Evolutionary conservation across 495 filamentous ascomycete genomes (phyloP).

Genomic region (Hypoxylon cercidicola): DNA sequence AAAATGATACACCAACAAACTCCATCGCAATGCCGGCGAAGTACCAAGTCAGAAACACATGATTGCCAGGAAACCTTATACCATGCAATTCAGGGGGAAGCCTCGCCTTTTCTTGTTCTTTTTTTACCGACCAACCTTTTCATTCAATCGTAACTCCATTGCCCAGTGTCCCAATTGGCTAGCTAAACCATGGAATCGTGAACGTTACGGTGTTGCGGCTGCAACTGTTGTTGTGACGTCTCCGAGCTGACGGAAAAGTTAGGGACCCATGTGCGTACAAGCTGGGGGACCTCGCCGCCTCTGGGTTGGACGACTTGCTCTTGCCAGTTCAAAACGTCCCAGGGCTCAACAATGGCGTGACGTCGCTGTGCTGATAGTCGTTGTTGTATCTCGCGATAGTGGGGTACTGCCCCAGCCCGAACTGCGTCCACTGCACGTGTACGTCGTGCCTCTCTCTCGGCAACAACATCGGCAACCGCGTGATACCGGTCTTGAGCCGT

Average conservation of each 20-base stretch:
- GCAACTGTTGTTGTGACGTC: constrained; percentile 19
- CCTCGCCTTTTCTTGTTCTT: not conserved
- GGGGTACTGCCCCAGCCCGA: constrained; percentile 40
- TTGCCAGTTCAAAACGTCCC: constrained; percentile 55
- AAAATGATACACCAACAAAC: constrained; percentile 45
- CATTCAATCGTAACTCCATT: constrained; percentile 35
- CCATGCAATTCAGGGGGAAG: constrained; percentile 37
- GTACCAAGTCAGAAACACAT: constrained; percentile 27
- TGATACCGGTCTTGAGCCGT: constrained; percentile 52
- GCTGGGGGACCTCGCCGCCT: constrained; percentile 41
- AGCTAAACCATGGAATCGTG: constrained; percentile 47
- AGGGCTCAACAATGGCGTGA: constrained; percentile 42
- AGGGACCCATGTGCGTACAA: constrained; percentile 49
- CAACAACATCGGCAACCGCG: constrained; percentile 63
- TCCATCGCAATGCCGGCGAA: constrained; percentile 48
- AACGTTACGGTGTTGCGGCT: constrained; percentile 26
- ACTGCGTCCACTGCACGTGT: constrained; percentile 48
- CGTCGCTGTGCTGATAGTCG: constrained; percentile 44
- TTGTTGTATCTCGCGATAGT: constrained; percentile 39
- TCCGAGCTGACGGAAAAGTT: constrained; percentile 37
- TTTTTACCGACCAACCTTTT: constrained; percentile 8
- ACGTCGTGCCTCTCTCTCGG: constrained; percentile 67
- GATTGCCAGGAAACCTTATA: constrained; percentile 30
- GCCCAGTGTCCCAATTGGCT: constrained; percentile 12
- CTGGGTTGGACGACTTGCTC: constrained; percentile 49